These are phyloP conservation scores for Aspergillus mulundensis DNA, from an alignment of 495 filamentous ascomycete species.

Conservation along the genomic window DNA sequence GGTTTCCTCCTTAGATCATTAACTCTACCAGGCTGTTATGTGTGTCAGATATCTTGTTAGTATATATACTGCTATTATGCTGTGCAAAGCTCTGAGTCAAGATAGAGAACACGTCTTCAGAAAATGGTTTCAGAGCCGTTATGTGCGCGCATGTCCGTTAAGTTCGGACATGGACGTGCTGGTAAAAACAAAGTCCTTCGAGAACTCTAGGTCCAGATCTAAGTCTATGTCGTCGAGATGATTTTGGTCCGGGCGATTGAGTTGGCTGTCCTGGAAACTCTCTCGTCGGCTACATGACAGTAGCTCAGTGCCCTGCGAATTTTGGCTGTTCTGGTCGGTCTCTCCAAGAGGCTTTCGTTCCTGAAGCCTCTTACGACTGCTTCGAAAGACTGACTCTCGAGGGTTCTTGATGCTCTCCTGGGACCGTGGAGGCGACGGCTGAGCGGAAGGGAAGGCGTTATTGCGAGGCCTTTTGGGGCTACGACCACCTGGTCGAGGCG, in stretches of 20 bases:
- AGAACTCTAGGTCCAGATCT: constrained; percentile 40
- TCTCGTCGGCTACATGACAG: constrained; percentile 14
- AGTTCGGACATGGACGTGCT: constrained; percentile 31
- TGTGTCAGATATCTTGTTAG: not conserved
- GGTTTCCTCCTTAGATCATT: not conserved
- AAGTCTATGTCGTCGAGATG: constrained; percentile 28
- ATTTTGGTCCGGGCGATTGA: constrained; percentile 18
- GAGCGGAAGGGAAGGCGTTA: constrained; percentile 10
- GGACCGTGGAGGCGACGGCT: constrained; percentile 6
- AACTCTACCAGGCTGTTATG: not conserved
- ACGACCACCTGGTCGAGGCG: constrained; percentile 17
- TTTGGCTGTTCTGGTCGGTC: constrained; percentile 28
- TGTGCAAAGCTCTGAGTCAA: not conserved
- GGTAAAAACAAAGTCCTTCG: constrained; percentile 34
- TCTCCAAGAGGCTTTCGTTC: constrained; percentile 26
- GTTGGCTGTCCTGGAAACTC: constrained; percentile 10
- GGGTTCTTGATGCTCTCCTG: constrained; percentile 5
- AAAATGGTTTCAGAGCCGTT: not conserved
- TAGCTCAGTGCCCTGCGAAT: constrained; percentile 15
- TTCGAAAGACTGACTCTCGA: constrained; percentile 7
- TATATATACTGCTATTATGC: not conserved
- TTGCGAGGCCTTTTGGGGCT: constrained; percentile 32
- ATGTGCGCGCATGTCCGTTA: constrained; percentile 15
- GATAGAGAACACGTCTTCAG: not conserved
- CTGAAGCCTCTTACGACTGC: not conserved